phyloP scores from a whole-genome alignment of 805 yeast species.

The Clavispora carvajalis region DNA sequence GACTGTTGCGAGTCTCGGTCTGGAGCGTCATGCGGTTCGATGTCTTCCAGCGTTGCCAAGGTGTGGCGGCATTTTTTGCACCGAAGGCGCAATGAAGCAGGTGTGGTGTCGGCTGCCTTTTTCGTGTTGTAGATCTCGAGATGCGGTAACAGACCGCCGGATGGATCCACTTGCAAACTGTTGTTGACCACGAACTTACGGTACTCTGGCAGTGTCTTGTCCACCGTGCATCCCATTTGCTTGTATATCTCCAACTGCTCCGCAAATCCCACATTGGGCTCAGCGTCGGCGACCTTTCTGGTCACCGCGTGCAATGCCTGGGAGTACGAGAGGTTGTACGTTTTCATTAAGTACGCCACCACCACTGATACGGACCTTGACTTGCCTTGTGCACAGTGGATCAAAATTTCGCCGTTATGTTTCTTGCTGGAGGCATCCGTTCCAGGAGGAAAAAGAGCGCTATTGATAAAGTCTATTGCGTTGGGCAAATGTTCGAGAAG shows the following conservation, averaged over 20 bases:
- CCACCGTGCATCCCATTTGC: conserved; percentile 24
- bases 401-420: conserved; percentile 40
- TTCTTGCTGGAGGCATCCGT: conserved; percentile 14
- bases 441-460: conserved; percentile 43
- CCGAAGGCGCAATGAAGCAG: conserved; percentile 37
- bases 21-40: conserved; percentile 65
- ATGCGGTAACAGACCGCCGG: conserved; percentile 8
- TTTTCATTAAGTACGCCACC: conserved; percentile 46
- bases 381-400: conserved; percentile 51
- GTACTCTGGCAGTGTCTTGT: conserved; percentile 18
- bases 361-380: conserved; percentile 45
- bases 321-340: conserved; percentile 48
- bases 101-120: conserved; percentile 9
- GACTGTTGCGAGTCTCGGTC: conserved; percentile 59
- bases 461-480: conserved; percentile 61
- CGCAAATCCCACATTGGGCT: conserved; percentile 71
- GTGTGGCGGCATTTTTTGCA: conserved; percentile 79
- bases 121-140: conserved; percentile 9
- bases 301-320: conserved; percentile 75
- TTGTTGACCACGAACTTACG: conserved; percentile 22
- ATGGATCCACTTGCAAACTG: conserved; percentile 15
- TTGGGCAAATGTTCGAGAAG: conserved; percentile 58
- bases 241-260: conserved; percentile 67
- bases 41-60: conserved; percentile 58
- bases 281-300: conserved; percentile 52